Conservation (phyloP, 805 yeast species). For the Monosporozyma solicola region DNA sequence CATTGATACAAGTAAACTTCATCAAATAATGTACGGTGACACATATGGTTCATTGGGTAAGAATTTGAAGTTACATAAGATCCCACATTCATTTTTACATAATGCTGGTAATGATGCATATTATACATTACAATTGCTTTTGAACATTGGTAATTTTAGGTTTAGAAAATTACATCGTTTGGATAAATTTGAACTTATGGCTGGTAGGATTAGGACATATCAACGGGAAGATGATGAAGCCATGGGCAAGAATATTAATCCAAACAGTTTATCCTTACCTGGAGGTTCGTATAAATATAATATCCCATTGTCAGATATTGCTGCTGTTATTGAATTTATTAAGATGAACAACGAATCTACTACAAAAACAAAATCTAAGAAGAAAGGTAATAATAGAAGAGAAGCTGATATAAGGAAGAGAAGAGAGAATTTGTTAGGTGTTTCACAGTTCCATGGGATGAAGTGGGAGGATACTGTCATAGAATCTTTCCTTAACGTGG, state of each 20-base stretch:
- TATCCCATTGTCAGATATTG: not conserved
- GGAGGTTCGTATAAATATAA: not conserved
- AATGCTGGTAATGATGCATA: constrained; percentile 69
- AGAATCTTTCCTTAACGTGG: not conserved
- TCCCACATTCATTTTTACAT: constrained; percentile 54
- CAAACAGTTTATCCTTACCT: not conserved
- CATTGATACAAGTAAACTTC: constrained; percentile 43
- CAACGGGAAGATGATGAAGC: constrained; percentile 2
- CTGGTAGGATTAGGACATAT: constrained; percentile 10
- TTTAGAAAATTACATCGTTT: constrained; percentile 18
- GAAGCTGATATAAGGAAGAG: not conserved
- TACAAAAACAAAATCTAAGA: not conserved
- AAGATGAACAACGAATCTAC: not conserved
- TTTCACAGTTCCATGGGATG: not conserved
- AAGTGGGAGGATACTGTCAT: not conserved
- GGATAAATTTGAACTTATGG: constrained; percentile 19
- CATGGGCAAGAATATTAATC: constrained; percentile 1
- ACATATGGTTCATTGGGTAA: constrained; percentile 38
- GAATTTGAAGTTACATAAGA: constrained; percentile 36
- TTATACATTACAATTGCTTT: constrained; percentile 43
- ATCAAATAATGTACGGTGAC: constrained; percentile 33
- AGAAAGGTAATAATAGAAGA: not conserved
- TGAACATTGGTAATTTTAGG: constrained; percentile 40
- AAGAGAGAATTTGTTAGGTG: not conserved
- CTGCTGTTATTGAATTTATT: not conserved